These are phyloP conservation scores for Nitzschia sp. DNA, from an alignment of 108 stramenopile genomes.

Conservation along the genomic window DNA sequence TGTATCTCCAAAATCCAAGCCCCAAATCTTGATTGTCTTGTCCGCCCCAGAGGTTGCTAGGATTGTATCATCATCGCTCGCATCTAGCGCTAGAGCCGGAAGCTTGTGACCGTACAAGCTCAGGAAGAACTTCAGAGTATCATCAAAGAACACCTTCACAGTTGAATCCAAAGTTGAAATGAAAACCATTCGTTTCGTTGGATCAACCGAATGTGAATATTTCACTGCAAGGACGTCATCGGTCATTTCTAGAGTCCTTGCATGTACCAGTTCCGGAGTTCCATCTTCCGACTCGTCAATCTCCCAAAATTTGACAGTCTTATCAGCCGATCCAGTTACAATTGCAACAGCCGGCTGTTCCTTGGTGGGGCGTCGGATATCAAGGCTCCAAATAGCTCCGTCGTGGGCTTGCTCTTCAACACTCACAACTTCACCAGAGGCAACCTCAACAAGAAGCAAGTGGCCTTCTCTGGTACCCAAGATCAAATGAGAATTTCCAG, in stretches of 20 bases:
- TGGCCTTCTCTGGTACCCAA: constrained; percentile 87
- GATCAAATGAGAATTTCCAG: constrained; percentile 84
- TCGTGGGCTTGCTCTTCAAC: constrained; percentile 80
- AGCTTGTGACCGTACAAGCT: constrained; percentile 97
- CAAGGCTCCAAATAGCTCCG: constrained; percentile 85
- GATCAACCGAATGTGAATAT: constrained; percentile 79
- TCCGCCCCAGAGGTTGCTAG: constrained; percentile 95
- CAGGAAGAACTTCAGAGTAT: constrained; percentile 96
- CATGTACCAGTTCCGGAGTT: constrained; percentile 79
- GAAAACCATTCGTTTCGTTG: constrained; percentile 69
- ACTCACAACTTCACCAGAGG: constrained; percentile 78
- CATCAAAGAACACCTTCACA: constrained; percentile 97
- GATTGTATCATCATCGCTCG: constrained; percentile 91
- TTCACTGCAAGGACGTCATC: constrained; percentile 94
- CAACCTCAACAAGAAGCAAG: constrained; percentile 75
- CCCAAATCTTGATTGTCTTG: constrained; percentile 98
- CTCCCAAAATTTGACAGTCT: constrained; percentile 95
- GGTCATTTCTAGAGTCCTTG: constrained; percentile 88
- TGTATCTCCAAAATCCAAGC: constrained; percentile 99
- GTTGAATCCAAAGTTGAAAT: constrained; percentile 92
- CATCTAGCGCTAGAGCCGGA: constrained; percentile 92
- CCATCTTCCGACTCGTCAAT: constrained; percentile 61
- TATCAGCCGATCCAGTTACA: constrained; percentile 93
- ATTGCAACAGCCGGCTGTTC: constrained; percentile 50
- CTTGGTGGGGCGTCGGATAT: constrained; percentile 59